Base-by-base conservation (phyloP, 2,329 filamentous ascomycete species). In the Dothistroma pini region DNA sequence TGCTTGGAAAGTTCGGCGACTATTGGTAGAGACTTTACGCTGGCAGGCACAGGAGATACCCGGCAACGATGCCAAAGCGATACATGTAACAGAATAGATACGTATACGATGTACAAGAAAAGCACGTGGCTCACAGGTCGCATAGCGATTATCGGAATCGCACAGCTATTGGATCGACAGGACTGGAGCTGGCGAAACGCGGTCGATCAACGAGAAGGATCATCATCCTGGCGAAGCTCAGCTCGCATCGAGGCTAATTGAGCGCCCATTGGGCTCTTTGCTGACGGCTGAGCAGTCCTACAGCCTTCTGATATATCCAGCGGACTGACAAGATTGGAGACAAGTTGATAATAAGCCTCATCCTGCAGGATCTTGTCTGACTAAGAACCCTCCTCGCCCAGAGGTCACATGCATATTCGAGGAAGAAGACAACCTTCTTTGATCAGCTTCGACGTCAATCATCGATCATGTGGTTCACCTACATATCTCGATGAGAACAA, bases 1-100 rank as follows among this genome's bases (percentile, higher is more conserved):
- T 73, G 1, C 63, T 81, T 60, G 79, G 79, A 9, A 71, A 78
- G 66, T 81, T 68, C 60, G 68, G 68, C 19, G 70, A 72, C 55
- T 72, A 70, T 44, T 70, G 57, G 54, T 63, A 38, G 52, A n/a
- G 11, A 31, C 47, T 38, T 50, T 25, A 22, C 7, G n/a, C 14
- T 9, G 14, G 29, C 21, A 29, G 22, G 12, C 6, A 49, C 29
- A 38, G 48, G 25, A 57, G 54, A 60, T 60, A 57, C 58, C 58
- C 58, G 54, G 54, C 58, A 54, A 50, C 32, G 47, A 59, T 55
- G 57, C 58, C 48, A 34, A 52, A 56, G 52, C 48, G 55, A 60
- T 32, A 48, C 21, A 47, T 47, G 32, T 25, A 19, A 58, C 9
- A 58, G 31, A 52, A 25, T 53, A 54, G 44, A 60, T n/a, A 51